Evolutionary conservation across 2,329 filamentous ascomycete genomes (phyloP), one percentile per base, ranked within the genome.

Genomic region (Colletotrichum liriopes): DNA sequence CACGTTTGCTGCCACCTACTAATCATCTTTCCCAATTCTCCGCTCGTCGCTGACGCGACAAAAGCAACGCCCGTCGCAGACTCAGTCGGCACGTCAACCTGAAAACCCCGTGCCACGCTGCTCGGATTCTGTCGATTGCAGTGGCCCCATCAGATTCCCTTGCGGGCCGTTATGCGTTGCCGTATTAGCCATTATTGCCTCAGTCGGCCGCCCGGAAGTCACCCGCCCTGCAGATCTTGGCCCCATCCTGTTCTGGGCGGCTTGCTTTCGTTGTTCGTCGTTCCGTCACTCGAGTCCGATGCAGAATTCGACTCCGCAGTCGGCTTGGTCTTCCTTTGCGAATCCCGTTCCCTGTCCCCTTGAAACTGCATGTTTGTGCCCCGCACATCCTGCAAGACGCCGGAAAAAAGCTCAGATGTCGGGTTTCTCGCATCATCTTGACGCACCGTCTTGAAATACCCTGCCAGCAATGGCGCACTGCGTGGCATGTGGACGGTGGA

Each of bases 171-270:
- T 47, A 14, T 47, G 47, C 26, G 45, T 52, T 72, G 66, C 66
- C 60, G 47, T 64, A 29, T 41, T 54, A 64, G 70, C 70, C 65
- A 67, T 43, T 72, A 52, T 45, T 52, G 43, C 58, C 69, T 45
- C 37, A 54, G 59, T 45, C 59, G 70, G 65, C 70, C 51, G 65
- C 66, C 55, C 59, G 54, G 54, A 69, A 55, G n/a, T 47, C 54
- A 54, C 59, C 60, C 54, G 39, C 47, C 16, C 39, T 58, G 66
- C 54, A 64, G 59, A 72, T 72, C 59, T 65, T 64, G 51, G 47
- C 37, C 59, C 35, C 45, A 60, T 60, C 29, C 14, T 70, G 54
- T 59, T 52, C 65, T 39, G 66, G 60, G 29, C 32, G 14, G 18
- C 60, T 43, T 60, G 60, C 18, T 69, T 47, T 64, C 23, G 47